Percentiles rank a stretch among this genome's conserved stretches.
Conservation (phyloP, 352 stramenopile genomes). For the Phytopythium kandeliae region DNA sequence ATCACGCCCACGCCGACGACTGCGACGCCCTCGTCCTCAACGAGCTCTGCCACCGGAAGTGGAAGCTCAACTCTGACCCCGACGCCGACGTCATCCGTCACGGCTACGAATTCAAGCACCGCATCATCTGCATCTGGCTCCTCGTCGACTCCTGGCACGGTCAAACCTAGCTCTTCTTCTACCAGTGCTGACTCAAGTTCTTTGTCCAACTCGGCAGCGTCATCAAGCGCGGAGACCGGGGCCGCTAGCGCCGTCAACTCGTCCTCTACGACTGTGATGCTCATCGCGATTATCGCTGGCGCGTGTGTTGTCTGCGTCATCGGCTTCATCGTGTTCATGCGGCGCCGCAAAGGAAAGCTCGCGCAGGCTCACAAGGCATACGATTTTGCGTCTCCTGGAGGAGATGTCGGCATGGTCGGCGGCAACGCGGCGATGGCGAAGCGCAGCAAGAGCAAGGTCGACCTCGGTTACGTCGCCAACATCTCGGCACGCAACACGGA, state of each 20-base stretch:
- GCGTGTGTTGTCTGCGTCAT: constrained; percentile 34
- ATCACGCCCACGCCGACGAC: constrained; percentile 23
- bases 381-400: constrained; percentile 18
- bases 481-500: constrained; percentile 41
- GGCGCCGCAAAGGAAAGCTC: constrained; percentile 29
- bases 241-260: neutral
- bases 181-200: neutral
- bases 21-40: constrained; percentile 10
- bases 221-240: constrained; percentile 15
- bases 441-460: constrained; percentile 19
- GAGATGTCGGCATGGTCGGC: constrained; percentile 25
- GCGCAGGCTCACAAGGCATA: constrained; percentile 26
- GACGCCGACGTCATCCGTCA: constrained; percentile 8
- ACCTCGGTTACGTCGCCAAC: constrained; percentile 40
- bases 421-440: constrained; percentile 1
- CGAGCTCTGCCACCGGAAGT: constrained; percentile 11
- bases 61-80: constrained; percentile 18
- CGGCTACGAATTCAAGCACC: neutral
- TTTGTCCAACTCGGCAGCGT: constrained; percentile 9
- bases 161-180: neutral
- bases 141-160: neutral
- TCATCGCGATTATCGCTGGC: constrained; percentile 29
- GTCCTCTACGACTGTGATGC: constrained; percentile 22
- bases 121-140: neutral
- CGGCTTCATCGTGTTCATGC: constrained; percentile 41